Evolutionary conservation across 2,329 filamentous ascomycete genomes (phyloP).

Genomic region (Dothistroma septosporum): DNA sequence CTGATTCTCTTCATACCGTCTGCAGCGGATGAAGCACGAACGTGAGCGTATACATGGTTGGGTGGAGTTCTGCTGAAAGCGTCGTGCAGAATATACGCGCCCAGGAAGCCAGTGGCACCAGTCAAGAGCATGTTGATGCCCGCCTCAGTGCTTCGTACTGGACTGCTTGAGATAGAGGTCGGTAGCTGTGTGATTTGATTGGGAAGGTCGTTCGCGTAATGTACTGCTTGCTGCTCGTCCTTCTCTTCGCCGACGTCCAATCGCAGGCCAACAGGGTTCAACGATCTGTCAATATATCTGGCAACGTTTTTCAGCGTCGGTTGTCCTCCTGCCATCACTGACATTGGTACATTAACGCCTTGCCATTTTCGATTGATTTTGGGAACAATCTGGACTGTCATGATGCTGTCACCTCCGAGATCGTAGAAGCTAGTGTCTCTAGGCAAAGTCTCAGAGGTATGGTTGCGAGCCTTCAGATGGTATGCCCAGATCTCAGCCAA

Average conservation of each 20-base stretch:
- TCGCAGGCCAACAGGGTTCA: slow-evolving; percentile 47
- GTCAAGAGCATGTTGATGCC: slow-evolving; percentile 65
- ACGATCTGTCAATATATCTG: slow-evolving; percentile 48
- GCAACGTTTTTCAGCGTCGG: slow-evolving; percentile 59
- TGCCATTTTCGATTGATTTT: slow-evolving; percentile 60
- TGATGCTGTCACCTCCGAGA: slow-evolving; percentile 72
- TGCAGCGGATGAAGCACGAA: slow-evolving; percentile 62
- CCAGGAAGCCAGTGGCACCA: slow-evolving; percentile 85
- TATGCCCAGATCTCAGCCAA: slow-evolving; percentile 70
- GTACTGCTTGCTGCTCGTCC: slow-evolving; percentile 48
- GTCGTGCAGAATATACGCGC: slow-evolving; percentile 73
- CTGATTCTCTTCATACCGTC: slow-evolving; percentile 62
- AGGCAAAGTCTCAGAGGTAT: slow-evolving; percentile 62
- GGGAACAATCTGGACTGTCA: slow-evolving; percentile 77
- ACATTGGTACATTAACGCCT: slow-evolving; percentile 65
- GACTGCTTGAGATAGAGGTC: slow-evolving; percentile 26
- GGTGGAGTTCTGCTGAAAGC: slow-evolving; percentile 57
- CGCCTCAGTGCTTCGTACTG: slow-evolving; percentile 24
- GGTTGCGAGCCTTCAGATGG: slow-evolving; percentile 58
- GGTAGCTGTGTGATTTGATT: slow-evolving; percentile 52
- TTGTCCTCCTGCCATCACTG: slow-evolving; percentile 60
- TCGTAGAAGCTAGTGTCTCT: slow-evolving; percentile 69
- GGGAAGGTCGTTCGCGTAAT: slow-evolving; percentile 52
- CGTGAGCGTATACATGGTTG: slow-evolving; percentile 66
- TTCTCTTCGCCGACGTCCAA: slow-evolving; percentile 47